Base-by-base conservation (phyloP, 2,329 filamentous ascomycete genomes). In the Penicillium expansum region DNA sequence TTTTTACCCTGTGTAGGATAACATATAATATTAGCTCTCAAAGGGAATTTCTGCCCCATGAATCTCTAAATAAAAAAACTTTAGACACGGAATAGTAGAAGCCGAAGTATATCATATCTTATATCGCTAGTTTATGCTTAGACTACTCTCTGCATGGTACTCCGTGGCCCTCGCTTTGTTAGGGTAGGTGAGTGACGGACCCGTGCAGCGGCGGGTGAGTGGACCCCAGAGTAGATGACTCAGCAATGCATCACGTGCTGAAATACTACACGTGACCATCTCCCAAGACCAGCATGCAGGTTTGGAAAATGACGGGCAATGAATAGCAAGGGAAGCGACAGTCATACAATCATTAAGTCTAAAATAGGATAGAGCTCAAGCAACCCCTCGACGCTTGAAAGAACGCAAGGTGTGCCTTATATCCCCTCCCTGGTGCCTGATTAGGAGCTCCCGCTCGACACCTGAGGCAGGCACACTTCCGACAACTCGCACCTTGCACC, bases 401-500 rank as follows among this genome's bases (percentile, higher is more conserved):
- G 11, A 20, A 2, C 2, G 6, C 35, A 50, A 38, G 52, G 39
- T 33, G 32, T 44, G 41, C 14, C 22, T 48, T 22, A 42, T 43
- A 41, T 39, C 10, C 16, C 38, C 20, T 24, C 37, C n/a, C 24
- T 41, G 37, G 27, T 62, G 55, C 52, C 55, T 35, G 50, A 59
- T 54, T 48, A 47, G 47, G 62, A 66, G 64, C 63, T 62, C 55
- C 52, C 47, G 32, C 51, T 54, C 11, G 55, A 59, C 54, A 59
- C 64, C 64, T 67, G 52, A 67, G 64, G 64, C 64, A 59, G 29
- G 42, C 41, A 60, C 48, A 48, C 52, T 66, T 57, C 59, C 61
- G 62, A 62, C 63, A 61, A 60, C 61, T 61, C 60, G 56, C 61
- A 66, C 59, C 57, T 62, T 57, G 59, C 58, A 60, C 55, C 59